These are phyloP conservation scores for Xylaria multiplex DNA, from an alignment of 2,329 filamentous ascomycete genomes.

Conservation along the genomic window DNA sequence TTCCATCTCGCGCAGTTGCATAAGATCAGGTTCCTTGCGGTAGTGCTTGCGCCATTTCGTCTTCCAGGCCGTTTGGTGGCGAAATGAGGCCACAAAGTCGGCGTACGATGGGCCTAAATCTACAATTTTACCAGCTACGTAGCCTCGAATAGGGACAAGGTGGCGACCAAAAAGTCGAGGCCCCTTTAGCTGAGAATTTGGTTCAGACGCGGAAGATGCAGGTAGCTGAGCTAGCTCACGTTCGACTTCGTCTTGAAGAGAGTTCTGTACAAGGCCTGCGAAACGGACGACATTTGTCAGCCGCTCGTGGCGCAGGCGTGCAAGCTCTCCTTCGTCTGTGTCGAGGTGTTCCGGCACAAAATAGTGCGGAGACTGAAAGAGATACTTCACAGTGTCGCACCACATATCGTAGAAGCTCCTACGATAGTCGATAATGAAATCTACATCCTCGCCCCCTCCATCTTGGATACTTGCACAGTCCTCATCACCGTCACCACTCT, in stretches of 20 bases:
- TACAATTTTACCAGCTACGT: conserved; percentile 25
- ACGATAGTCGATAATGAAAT: conserved; percentile 27
- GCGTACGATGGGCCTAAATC: conserved; percentile 23
- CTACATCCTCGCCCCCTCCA: background rate
- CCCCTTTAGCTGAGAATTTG: background rate
- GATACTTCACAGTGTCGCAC: conserved; percentile 23
- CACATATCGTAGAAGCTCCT: conserved; percentile 25
- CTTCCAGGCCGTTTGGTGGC: conserved; percentile 19
- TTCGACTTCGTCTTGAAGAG: conserved; percentile 24
- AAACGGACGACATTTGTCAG: conserved; percentile 26
- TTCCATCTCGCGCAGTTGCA: conserved; percentile 22
- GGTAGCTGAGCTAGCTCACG: background rate
- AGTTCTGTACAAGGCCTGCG: conserved; percentile 24
- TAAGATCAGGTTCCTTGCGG: conserved; percentile 11
- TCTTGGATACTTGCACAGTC: background rate
- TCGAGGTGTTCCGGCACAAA: conserved; percentile 9
- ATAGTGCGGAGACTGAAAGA: conserved; percentile 22
- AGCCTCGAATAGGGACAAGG: conserved; percentile 15
- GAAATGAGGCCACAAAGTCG: conserved; percentile 19
- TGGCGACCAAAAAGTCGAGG: conserved; percentile 15
- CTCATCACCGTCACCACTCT: background rate
- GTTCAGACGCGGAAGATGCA: background rate
- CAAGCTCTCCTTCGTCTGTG: conserved; percentile 5
- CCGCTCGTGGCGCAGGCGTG: conserved; percentile 11
- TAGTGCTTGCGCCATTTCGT: conserved; percentile 21